A percentile compares a stretch with the other conserved stretches of the same genome.
These are phyloP conservation scores for Chlorella sp. DNA, from an alignment of 139 green algal genomes.

Conservation along the genomic window DNA sequence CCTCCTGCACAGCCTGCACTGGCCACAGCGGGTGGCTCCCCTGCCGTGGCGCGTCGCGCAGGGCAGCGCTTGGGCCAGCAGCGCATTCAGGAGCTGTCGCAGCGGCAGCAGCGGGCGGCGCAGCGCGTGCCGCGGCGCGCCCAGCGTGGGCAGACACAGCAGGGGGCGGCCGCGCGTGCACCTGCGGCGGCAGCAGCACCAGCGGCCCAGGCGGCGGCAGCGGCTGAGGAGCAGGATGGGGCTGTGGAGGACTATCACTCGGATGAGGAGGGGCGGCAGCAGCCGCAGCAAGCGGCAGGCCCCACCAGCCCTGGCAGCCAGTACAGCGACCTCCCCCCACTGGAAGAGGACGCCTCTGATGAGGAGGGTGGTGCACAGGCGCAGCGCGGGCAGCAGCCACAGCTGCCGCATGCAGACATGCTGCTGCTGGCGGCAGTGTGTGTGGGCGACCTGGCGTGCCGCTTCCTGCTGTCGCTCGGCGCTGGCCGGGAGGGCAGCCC, in stretches of 20 bases:
- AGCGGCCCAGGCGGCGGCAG: neutral
- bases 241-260: neutral
- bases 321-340: neutral
- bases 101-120: neutral
- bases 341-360: neutral
- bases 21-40: too few species aligned
- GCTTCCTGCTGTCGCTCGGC: slow-evolving; percentile 38
- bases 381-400: neutral
- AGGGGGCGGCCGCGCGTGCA: neutral
- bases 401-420: slow-evolving; percentile 35
- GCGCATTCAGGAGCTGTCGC: neutral
- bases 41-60: too few species aligned
- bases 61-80: too few species aligned
- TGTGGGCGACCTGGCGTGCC: slow-evolving; percentile 32
- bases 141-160: neutral
- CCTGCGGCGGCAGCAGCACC: neutral
- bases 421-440: slow-evolving; percentile 44
- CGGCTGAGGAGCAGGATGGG: slow-evolving; percentile 1
- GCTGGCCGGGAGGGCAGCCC: neutral
- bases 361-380: neutral
- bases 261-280: neutral
- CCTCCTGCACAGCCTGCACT: too few species aligned
- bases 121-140: neutral
- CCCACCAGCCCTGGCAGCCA: neutral
- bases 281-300: neutral